Evolutionary conservation across 352 stramenopile genomes (phyloP).

Genomic region (Pythium biforme): DNA sequence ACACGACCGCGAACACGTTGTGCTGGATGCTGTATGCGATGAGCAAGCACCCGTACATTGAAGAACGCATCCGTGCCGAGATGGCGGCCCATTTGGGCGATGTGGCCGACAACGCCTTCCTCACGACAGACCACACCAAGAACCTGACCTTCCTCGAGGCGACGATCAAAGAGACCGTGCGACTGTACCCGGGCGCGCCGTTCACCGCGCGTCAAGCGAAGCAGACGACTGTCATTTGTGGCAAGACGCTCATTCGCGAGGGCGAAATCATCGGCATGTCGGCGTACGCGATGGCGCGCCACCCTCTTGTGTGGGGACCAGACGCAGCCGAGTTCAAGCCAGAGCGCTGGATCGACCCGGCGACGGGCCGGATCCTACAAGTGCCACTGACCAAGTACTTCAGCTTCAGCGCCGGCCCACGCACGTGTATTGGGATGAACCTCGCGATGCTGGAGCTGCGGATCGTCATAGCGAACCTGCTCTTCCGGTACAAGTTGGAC

Average conservation of each 20-base stretch:
- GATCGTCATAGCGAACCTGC: slow-evolving; percentile 22
- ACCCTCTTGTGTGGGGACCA: slow-evolving; percentile 37
- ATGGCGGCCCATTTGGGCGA: slow-evolving; percentile 23
- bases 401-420: slow-evolving; percentile 33
- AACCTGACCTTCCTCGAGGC: slow-evolving; percentile 59
- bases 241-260: slow-evolving; percentile 25
- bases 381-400: slow-evolving; percentile 30
- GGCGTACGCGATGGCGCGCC: slow-evolving; percentile 35
- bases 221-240: slow-evolving; percentile 47
- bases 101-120: slow-evolving; percentile 25
- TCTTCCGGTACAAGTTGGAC: slow-evolving; percentile 14
- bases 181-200: slow-evolving; percentile 63
- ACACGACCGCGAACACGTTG: slow-evolving; percentile 71
- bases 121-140: slow-evolving; percentile 52
- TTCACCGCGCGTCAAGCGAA: slow-evolving; percentile 43
- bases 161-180: slow-evolving; percentile 57
- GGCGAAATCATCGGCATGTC: slow-evolving; percentile 28
- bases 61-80: slow-evolving; percentile 46
- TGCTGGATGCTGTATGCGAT: slow-evolving; percentile 75
- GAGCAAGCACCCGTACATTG: slow-evolving; percentile 52
- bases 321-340: slow-evolving; percentile 63
- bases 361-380: slow-evolving; percentile 3
- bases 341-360: slow-evolving; percentile 48
- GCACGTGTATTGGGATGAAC: slow-evolving; percentile 36
- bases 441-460: slow-evolving; percentile 41